Conservation (phyloP, 2,329 filamentous ascomycete species). For the Pseudopyricularia javanii region DNA sequence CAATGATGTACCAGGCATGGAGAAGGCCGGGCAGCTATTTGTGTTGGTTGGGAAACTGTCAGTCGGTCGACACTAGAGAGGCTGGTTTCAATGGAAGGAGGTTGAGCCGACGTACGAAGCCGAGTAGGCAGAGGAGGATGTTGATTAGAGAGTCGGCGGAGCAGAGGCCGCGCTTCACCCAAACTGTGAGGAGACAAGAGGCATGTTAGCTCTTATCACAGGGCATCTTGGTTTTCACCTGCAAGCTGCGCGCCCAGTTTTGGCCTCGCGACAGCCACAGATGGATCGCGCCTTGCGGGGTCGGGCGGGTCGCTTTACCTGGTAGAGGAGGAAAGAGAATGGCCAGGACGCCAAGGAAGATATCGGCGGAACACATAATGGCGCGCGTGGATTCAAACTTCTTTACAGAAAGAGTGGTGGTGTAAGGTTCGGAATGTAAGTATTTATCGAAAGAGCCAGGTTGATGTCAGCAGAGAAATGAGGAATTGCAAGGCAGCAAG, state of each 20-base stretch:
- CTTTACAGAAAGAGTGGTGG: not conserved
- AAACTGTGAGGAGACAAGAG: constrained; percentile 44
- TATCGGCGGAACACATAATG: constrained; percentile 46
- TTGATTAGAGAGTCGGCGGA: constrained; percentile 90
- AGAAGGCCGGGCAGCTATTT: constrained; percentile 67
- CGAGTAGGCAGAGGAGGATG: constrained; percentile 73
- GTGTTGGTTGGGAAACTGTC: not conserved
- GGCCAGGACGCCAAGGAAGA: constrained; percentile 52
- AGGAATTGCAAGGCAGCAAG: not conserved
- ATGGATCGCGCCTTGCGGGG: not conserved
- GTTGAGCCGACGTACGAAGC: constrained; percentile 35
- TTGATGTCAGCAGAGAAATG: not conserved
- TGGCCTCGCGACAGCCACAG: not conserved
- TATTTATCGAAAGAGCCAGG: not conserved
- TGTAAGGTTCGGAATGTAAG: not conserved
- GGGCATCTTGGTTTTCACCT: not conserved
- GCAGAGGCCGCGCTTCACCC: constrained; percentile 93
- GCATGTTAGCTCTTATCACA: constrained; percentile 16
- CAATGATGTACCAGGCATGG: constrained; percentile 97
- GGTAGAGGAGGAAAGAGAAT: constrained; percentile 54
- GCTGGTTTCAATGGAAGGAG: not conserved
- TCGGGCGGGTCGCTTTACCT: constrained; percentile 30
- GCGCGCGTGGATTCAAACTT: not conserved
- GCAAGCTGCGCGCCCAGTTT: not conserved
- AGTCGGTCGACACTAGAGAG: constrained; percentile 3